Evolutionary conservation across 2,329 filamentous ascomycete genomes (phyloP), one percentile per base, ranked within the genome.

Genomic region (Calonectria pseudoreteaudii): DNA sequence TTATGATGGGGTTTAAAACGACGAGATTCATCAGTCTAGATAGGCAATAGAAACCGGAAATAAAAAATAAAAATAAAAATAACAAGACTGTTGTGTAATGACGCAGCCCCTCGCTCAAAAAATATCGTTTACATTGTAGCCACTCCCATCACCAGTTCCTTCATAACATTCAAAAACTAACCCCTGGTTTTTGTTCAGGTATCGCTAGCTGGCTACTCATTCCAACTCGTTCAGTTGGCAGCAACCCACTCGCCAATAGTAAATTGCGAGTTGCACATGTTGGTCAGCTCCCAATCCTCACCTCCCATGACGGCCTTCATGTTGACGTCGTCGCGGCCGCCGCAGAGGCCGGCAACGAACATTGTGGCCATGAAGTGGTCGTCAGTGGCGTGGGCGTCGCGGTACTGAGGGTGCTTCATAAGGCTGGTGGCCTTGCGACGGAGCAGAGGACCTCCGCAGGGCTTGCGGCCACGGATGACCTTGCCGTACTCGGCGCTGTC

Each of bases 321-420:
- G 30, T 88, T 86, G 67, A 82, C 78, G 38, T 87, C 87, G 0
- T 1, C 91, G 36, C 85, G 85, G 4, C 88, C 85, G 20, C 58
- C 71, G 28, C 71, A 72, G 1, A 73, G 44, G 18, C 92, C 92
- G 0, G 91, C 90, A 0, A 92, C 88, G 82, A 94, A 94, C 78
- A 91, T 85, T 4, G 90, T 87, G 0, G 91, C 85, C 90, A 94
- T 93, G 76, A 92, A 94, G 79, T 94, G 92, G 80, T 94, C 93
- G 79, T 94, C 92, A 0, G 92, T 94, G 0, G 87, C 92, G 83
- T 94, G 92, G 0, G 93, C 92, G 77, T 93, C 92, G 20, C 92
- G 84, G 78, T 89, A 94, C 60, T 86, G 85, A 0, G 92, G 92
- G 78, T 93, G 90, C 84, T 94, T 93, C 91, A 94, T 93, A 77